phyloP scores from a whole-genome alignment of 441 rosid genomes.

The Codiaeum variegatum region DNA sequence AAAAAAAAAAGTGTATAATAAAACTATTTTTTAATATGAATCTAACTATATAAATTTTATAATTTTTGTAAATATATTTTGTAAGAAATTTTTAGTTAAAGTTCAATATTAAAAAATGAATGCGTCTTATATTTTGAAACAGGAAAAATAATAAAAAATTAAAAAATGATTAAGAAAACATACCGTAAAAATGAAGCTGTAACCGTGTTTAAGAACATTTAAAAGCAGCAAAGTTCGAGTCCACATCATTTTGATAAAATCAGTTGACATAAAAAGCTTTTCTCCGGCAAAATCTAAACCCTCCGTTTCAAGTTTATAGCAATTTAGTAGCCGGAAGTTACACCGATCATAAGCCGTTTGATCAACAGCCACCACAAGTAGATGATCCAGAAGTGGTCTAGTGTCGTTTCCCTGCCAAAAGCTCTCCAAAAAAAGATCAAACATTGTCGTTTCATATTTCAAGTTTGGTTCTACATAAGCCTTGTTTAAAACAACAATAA shows the following conservation, averaged over 20 bases:
- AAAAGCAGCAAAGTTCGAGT: slow-evolving; percentile 48
- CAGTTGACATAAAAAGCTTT: slow-evolving; percentile 63
- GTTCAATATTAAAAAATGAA: no score
- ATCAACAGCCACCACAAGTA: slow-evolving; percentile 58
- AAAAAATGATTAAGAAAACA: neutral
- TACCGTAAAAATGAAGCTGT: slow-evolving; percentile 71
- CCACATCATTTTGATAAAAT: slow-evolving; percentile 84
- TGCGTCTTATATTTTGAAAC: no score
- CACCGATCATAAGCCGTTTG: slow-evolving; percentile 60
- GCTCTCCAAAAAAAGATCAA: slow-evolving; percentile 71
- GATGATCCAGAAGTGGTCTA: slow-evolving; percentile 40
- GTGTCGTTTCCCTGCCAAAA: slow-evolving; percentile 78
- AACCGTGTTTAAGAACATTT: slow-evolving; percentile 60
- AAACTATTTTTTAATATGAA: no score
- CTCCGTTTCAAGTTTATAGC: slow-evolving; percentile 56
- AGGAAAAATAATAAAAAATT: no score
- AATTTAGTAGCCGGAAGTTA: slow-evolving; percentile 50
- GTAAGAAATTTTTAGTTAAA: no score
- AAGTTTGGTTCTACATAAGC: slow-evolving; percentile 56
- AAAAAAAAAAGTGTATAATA: no score
- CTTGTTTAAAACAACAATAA: slow-evolving; percentile 57
- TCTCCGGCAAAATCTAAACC: slow-evolving; percentile 52
- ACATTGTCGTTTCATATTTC: slow-evolving; percentile 43
- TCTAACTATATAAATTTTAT: no score
- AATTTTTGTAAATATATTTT: no score